phyloP scores from a whole-genome alignment of 768 basidiomycete genomes.

The Pleurotus pulmonarius region DNA sequence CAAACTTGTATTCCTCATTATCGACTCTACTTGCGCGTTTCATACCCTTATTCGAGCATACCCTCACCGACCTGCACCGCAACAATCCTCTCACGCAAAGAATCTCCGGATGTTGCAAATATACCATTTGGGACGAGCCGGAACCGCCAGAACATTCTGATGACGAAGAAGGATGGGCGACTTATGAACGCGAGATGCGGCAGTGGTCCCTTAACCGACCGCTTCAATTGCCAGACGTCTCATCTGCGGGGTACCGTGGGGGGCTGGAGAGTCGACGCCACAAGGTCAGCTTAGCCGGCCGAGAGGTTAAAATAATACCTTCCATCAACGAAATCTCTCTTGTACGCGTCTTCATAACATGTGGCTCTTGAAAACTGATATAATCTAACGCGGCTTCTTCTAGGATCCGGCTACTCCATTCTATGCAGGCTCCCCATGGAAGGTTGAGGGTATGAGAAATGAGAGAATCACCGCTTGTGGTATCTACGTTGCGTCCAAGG shows the following conservation, averaged over 20 bases:
- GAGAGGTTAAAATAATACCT: conserved; percentile 39
- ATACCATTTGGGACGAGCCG: conserved; percentile 45
- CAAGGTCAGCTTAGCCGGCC: conserved; percentile 31
- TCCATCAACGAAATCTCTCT: conserved; percentile 36
- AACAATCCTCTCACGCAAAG: conserved; percentile 41
- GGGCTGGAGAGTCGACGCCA: conserved; percentile 39
- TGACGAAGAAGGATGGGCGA: conserved; percentile 43
- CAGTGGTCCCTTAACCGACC: conserved; percentile 42
- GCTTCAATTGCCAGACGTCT: conserved; percentile 42
- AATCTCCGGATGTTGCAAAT: conserved; percentile 36
- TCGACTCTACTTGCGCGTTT: conserved; percentile 28
- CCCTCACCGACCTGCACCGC: conserved; percentile 47
- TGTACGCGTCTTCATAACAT: conserved; percentile 25
- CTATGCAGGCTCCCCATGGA: conserved; percentile 38
- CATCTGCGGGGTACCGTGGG: conserved; percentile 38
- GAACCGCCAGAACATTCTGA: conserved; percentile 45
- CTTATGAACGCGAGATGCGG: conserved; percentile 37
- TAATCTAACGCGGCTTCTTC: conserved; percentile 2
- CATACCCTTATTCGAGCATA: conserved; percentile 49
- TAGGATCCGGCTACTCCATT: conserved; percentile 28
- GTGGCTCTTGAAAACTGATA: neutral
- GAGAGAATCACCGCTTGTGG: conserved; percentile 48
- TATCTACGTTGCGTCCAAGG: conserved; percentile 35
- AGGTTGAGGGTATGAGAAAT: conserved; percentile 50
- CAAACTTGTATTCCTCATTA: conserved; percentile 26